A percentile compares a stretch with the other conserved stretches of the same genome.
Evolutionary conservation across 257 asterid genomes (phyloP).

Genomic region (Jacaranda copaia): DNA sequence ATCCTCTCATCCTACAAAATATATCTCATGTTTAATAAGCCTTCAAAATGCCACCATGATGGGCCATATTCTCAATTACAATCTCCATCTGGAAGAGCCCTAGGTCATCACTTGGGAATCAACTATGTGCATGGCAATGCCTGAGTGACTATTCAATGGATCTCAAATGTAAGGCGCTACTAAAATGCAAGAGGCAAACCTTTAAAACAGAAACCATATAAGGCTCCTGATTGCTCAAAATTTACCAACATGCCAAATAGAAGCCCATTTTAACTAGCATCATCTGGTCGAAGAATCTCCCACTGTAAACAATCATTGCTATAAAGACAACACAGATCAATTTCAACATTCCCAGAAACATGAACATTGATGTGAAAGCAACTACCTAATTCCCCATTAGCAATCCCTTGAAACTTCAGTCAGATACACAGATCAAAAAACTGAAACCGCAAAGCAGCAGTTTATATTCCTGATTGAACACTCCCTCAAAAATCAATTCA

Average conservation of each 20-base stretch:
- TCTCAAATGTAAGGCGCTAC: background rate
- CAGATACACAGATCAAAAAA: background rate
- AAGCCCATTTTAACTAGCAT: conserved; percentile 6
- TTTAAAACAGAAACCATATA: background rate
- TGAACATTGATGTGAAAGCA: conserved; percentile 9
- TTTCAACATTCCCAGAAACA: conserved; percentile 25
- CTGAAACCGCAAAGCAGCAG: conserved; percentile 1
- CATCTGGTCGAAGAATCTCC: background rate
- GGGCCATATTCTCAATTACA: background rate
- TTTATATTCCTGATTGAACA: background rate
- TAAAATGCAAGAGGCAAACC: background rate
- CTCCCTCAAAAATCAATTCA: conserved; percentile 21
- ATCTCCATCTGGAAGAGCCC: background rate
- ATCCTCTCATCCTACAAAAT: no score
- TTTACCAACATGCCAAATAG: background rate
- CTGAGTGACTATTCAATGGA: background rate
- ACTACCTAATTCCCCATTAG: background rate
- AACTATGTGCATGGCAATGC: background rate
- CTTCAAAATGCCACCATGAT: no score
- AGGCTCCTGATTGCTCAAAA: no score
- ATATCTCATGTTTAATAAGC: no score
- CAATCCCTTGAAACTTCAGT: background rate
- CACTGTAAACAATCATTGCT: background rate
- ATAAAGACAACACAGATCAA: background rate
- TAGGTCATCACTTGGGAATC: no score